Conservation (phyloP, 1,284 basidiomycete genomes). For the Ustilago loliicola region DNA sequence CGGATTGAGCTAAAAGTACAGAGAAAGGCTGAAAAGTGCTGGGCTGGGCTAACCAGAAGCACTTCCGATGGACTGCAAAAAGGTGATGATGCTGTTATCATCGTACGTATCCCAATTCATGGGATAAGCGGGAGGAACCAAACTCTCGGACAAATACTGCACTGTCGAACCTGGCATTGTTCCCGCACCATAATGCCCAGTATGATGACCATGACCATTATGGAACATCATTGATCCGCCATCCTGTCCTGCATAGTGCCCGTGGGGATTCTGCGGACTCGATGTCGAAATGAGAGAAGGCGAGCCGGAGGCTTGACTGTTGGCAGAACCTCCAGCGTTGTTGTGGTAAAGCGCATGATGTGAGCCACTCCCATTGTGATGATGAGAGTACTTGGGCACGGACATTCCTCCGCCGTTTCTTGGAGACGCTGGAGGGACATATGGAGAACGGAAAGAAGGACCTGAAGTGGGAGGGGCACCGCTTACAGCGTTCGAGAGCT, state of each 20-base stretch:
- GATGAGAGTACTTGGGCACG: constrained; percentile 19
- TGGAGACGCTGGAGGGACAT: constrained; percentile 25
- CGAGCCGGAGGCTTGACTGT: constrained; percentile 37
- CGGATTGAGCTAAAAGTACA: background rate
- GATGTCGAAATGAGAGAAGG: constrained; percentile 34
- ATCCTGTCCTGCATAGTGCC: constrained; percentile 9
- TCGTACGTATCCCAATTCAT: constrained; percentile 55
- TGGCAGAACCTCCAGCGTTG: constrained; percentile 11
- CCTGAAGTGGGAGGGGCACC: background rate
- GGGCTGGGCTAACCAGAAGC: constrained; percentile 10
- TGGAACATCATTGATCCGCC: constrained; percentile 27
- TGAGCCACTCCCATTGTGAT: constrained; percentile 17
- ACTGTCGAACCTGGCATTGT: constrained; percentile 24
- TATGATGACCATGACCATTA: constrained; percentile 22
- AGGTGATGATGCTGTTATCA: constrained; percentile 56
- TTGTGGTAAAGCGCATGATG: constrained; percentile 35
- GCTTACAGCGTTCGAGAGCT: constrained; percentile 28
- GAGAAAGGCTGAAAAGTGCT: background rate
- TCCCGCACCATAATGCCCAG: constrained; percentile 1
- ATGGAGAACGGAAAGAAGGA: constrained; percentile 22
- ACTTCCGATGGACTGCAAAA: constrained; percentile 47
- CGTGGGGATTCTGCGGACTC: constrained; percentile 24
- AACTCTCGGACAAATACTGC: constrained; percentile 43
- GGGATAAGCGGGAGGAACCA: constrained; percentile 50
- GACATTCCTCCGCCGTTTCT: constrained; percentile 17